Evolutionary conservation across 805 yeast genomes (phyloP).

Genomic region (Candida fluviatilis): DNA sequence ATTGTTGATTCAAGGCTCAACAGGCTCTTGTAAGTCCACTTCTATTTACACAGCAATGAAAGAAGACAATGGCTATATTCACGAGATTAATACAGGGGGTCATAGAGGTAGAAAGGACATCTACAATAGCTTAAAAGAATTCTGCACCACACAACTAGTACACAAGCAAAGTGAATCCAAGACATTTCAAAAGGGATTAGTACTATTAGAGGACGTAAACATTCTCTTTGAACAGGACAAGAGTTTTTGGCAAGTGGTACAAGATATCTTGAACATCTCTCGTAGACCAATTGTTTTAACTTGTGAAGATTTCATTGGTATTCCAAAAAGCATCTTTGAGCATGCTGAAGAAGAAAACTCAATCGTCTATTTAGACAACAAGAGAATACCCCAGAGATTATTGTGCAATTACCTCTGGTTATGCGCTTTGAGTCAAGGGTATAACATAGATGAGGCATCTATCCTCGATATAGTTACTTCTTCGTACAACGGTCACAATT

Average conservation of each 20-base stretch:
- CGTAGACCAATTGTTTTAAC: conserved; percentile 70
- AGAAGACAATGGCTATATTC: conserved; percentile 63
- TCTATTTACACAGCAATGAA: conserved; percentile 64
- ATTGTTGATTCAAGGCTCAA: conserved; percentile 62
- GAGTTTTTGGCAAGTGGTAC: conserved; percentile 74
- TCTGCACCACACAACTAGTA: conserved; percentile 80
- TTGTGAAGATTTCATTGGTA: conserved; percentile 44
- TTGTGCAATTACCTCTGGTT: conserved; percentile 38
- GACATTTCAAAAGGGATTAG: conserved; percentile 55
- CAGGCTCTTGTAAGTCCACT: conserved; percentile 77
- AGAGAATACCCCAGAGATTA: conserved; percentile 10
- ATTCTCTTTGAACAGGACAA: conserved; percentile 72
- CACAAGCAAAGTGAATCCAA: conserved; percentile 29
- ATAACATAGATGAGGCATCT: conserved; percentile 24
- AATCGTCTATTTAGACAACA: conserved; percentile 25
- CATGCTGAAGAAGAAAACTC: conserved; percentile 42
- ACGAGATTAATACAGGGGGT: conserved; percentile 77
- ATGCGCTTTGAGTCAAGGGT: conserved; percentile 32
- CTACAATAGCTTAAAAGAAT: conserved; percentile 60
- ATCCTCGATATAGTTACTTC: conserved; percentile 23
- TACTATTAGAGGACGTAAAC: conserved; percentile 84
- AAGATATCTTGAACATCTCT: conserved; percentile 54
- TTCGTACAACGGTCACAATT: conserved; percentile 14
- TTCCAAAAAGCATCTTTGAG: conserved; percentile 48
- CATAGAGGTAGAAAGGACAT: conserved; percentile 71